Conservation (phyloP, 225 moss, liverwort and hornwort genomes). For the Lunularia cruciata region DNA sequence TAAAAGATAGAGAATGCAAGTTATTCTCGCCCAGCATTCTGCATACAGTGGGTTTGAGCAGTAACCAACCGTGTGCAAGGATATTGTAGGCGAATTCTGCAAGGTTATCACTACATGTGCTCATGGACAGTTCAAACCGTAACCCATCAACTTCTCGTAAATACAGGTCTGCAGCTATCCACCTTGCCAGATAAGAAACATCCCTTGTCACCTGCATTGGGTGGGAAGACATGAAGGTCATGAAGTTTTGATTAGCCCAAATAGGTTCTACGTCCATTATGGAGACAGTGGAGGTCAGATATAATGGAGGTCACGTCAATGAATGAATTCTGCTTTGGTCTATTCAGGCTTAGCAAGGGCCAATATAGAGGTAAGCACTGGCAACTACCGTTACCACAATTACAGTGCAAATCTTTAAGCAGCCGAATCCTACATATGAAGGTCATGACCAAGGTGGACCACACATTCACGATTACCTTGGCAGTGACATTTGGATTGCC, state of each 20-base stretch:
- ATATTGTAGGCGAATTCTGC: slow-evolving; percentile 71
- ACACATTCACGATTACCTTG: slow-evolving; percentile 37
- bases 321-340: too few relatives aligned
- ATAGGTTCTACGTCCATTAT: too few relatives aligned
- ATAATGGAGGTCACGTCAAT: too few relatives aligned
- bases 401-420: too few relatives aligned
- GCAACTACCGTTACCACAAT: too few relatives aligned
- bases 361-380: too few relatives aligned
- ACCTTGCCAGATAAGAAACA: slow-evolving; percentile 76
- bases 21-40: background rate
- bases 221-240: background rate
- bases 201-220: slow-evolving; percentile 61
- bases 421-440: too few relatives aligned
- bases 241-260: too few relatives aligned
- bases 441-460: background rate
- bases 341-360: too few relatives aligned
- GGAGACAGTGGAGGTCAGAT: too few relatives aligned
- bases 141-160: slow-evolving; percentile 75
- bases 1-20: too few relatives aligned
- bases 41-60: too few relatives aligned
- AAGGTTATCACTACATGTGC: slow-evolving; percentile 71
- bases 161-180: slow-evolving; percentile 87
- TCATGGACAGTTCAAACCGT: slow-evolving; percentile 81
- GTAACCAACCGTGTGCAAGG: slow-evolving; percentile 48
- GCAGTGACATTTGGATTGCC: slow-evolving; percentile 87